Base-by-base conservation (phyloP, 164 flowering plant genomes). In the Sedum album region DNA sequence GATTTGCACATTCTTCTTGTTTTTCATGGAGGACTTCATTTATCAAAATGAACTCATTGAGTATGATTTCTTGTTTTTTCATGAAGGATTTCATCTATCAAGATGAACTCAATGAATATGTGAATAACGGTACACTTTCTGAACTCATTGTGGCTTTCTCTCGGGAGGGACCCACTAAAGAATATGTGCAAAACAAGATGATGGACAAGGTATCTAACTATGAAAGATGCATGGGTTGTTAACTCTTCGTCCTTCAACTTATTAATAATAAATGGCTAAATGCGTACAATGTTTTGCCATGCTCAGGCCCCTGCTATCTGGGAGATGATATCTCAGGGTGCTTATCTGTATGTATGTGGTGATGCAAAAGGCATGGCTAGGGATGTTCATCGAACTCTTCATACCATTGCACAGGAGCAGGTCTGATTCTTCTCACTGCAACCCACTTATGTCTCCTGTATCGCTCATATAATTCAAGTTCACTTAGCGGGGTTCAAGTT, bases 291-390 rank as follows among this genome's bases (percentile, higher is more conserved):
- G 41, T 44, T 31, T 69, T 25, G 15, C 74, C 31, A 55, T 55
- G 61, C 17, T 51, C 81, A 95, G 99, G 96, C 97, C 11, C 68
- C 88, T 0, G 89, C 86, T 60, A 73, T 95, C 7, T 95, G 99
- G 99, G 81, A 72, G 63, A 68, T 87, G 79, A 80, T 95, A 42
- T 88, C 93, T 30, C 77, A 85, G 67, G 99, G 99, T 64, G 99
- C 73, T 33, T 88, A 92, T 70, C 0, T 95, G 23, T 95, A 90
- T 30, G 99, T 95, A 9, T 95, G 99, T 76, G 99, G 99, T 75
- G 99, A 95, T 84, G 99, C 99, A 74, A 95, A 95, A 81, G 96
- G 99, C 86, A 95, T 95, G 99, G 97, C 97, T 66, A 83, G 72
- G 68, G 97, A 92, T 66, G 97, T 95, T 42, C 99, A 95, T 74